Conservation (phyloP, 176 grass and related monocot species). For the Bonia amplexicaulis region DNA sequence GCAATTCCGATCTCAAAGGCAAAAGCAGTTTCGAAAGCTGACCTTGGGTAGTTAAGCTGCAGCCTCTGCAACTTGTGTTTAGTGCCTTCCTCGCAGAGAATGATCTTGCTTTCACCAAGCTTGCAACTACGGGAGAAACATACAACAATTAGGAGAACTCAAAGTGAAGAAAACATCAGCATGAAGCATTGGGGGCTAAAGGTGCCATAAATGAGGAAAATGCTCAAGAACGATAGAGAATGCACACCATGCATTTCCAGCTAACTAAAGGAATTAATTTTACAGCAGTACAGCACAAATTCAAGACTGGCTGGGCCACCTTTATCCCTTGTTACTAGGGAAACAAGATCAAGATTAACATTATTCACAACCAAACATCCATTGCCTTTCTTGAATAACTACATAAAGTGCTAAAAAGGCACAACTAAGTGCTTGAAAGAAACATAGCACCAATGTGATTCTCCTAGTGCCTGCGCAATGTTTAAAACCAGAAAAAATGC, state of each 20-base stretch:
- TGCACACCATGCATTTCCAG: not conserved
- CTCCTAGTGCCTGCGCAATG: not conserved
- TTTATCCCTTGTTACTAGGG: not conserved
- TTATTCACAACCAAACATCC: not conserved
- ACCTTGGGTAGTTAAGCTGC: constrained; percentile 97
- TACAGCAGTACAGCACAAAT: not conserved
- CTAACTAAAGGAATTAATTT: not conserved
- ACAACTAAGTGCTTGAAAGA: not conserved
- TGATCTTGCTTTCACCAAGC: constrained; percentile 86
- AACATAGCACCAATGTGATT: not conserved
- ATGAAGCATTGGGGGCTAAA: not conserved
- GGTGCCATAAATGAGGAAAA: constrained; percentile 13
- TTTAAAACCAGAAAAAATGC: not conserved
- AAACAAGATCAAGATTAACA: not conserved
- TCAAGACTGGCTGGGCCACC: not conserved
- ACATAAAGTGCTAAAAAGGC: not conserved
- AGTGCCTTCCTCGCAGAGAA: constrained; percentile 84
- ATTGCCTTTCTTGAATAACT: constrained; percentile 2
- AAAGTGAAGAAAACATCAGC: not conserved
- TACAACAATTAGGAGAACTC: not conserved
- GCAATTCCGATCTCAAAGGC: not conserved
- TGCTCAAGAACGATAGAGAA: not conserved
- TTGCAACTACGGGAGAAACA: constrained; percentile 57
- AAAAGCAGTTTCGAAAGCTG: constrained; percentile 1
- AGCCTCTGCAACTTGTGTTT: constrained; percentile 91